phyloP scores from a whole-genome alignment of 495 filamentous ascomycete species.

The Lasiosphaeriaceae sp. region DNA sequence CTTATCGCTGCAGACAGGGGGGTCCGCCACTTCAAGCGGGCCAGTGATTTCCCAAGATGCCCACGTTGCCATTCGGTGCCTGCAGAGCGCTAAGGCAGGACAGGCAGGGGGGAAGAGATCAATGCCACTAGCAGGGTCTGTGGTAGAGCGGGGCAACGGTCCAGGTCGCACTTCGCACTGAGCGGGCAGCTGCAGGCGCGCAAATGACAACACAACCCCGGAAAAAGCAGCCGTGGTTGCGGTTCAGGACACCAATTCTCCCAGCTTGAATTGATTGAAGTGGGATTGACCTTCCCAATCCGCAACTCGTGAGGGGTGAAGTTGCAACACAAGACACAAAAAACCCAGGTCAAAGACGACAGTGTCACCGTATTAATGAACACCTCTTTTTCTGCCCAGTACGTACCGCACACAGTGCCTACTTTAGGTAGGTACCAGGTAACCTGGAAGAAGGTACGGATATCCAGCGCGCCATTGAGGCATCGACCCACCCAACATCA shows the following conservation, averaged over 20 bases:
- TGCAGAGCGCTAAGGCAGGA: slow-evolving; percentile 22
- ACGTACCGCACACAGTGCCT: too few relatives aligned
- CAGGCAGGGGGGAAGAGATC: slow-evolving; percentile 14
- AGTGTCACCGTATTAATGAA: too few relatives aligned
- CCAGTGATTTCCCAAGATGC: slow-evolving; percentile 16
- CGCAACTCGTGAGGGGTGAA: neutral
- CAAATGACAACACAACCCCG: slow-evolving; percentile 13
- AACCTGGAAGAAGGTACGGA: too few relatives aligned
- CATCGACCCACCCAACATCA: neutral
- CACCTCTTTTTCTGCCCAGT: too few relatives aligned
- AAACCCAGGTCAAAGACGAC: too few relatives aligned
- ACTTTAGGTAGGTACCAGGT: too few relatives aligned
- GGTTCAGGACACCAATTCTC: too few relatives aligned
- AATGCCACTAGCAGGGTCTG: slow-evolving; percentile 11
- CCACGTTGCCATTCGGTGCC: slow-evolving; percentile 10
- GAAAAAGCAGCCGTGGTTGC: slow-evolving; percentile 13
- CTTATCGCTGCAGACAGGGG: slow-evolving; percentile 11
- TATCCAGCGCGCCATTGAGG: too few relatives aligned
- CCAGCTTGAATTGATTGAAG: slow-evolving; percentile 7
- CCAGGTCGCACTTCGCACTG: neutral
- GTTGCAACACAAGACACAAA: too few relatives aligned
- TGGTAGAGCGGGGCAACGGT: neutral
- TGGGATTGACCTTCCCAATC: neutral
- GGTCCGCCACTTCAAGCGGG: slow-evolving; percentile 5
- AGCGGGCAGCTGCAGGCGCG: neutral